Base-by-base conservation (phyloP, 371 early-diverging fungal species). In the Lichtheimia corymbifera region DNA sequence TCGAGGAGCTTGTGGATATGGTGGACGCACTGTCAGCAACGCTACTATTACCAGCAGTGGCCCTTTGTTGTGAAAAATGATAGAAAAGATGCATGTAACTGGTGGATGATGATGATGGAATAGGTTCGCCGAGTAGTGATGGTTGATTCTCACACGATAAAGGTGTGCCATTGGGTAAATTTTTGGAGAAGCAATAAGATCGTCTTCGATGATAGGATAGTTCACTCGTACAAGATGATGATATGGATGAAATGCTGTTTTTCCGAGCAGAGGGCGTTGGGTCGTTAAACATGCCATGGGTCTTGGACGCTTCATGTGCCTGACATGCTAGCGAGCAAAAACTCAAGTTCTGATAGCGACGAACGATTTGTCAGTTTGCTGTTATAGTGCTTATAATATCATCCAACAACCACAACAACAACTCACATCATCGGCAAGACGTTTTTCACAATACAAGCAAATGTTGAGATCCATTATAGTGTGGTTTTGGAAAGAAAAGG, bases 381-480 rank as follows among this genome's bases (percentile, higher is more conserved):
- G 35, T 11, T 35, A 35, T 35, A 2, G 35, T 35, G 11, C 11
- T 35, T 35, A 9, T 35, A 2, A 1, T n/a, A n/a, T n/a, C n/a
- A n/a, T n/a, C n/a, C n/a, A n/a, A n/a, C n/a, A n/a, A n/a, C n/a
- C n/a, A n/a, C 22, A 22, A 22, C 22, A 22, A 22, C 22, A 35
- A 35, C 35, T 35, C 11, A 35, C 35, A 28, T 66, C 66, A 25
- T 66, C 55, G 2, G 58, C 17, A 12, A 66, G 49, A 42, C 53
- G 66, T 24, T 66, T 67, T 56, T 67, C 67, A 42, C 67, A 67
- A 44, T 63, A 67, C 55, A 67, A 51, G 49, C 67, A 67, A 45
- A 67, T 67, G 41, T 63, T 67, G 15, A 67, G 59, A 52, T 67
- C 67, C 67, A 67, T 67, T n/a, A 47, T 25, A 18, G 17, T 18